These are phyloP conservation scores for Aspergillus biplanus DNA, from an alignment of 495 filamentous ascomycete species.

Conservation along the genomic window DNA sequence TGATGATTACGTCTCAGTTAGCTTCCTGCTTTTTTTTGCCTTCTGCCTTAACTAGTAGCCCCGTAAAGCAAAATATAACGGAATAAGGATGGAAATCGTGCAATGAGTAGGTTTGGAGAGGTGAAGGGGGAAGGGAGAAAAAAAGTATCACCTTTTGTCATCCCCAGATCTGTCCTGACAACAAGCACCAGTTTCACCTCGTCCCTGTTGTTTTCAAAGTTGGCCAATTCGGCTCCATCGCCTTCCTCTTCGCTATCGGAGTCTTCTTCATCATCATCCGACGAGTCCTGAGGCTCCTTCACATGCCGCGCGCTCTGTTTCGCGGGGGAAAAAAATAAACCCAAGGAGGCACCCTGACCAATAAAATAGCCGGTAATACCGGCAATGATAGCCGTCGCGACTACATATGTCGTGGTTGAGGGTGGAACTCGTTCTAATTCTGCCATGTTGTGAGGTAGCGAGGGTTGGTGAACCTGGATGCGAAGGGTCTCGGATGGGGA, in stretches of 20 bases:
- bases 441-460: slow-evolving; percentile 34
- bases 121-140: slow-evolving; percentile 9
- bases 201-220: slow-evolving; percentile 60
- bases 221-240: slow-evolving; percentile 45
- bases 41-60: no score
- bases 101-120: slow-evolving; percentile 3
- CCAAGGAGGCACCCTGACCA: slow-evolving; percentile 54
- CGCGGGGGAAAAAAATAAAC: slow-evolving; percentile 43
- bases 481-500: neutral
- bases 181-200: slow-evolving; percentile 95
- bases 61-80: no score
- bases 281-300: slow-evolving; percentile 50
- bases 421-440: slow-evolving; percentile 46
- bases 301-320: slow-evolving; percentile 54
- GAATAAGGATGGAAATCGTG: no score
- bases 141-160: slow-evolving; percentile 79
- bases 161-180: slow-evolving; percentile 89
- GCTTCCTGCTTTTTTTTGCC: neutral
- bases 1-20: slow-evolving; percentile 6
- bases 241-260: slow-evolving; percentile 43
- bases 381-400: slow-evolving; percentile 67
- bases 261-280: slow-evolving; percentile 46
- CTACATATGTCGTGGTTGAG: slow-evolving; percentile 54
- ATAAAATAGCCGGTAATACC: slow-evolving; percentile 69
- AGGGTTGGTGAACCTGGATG: neutral